Base-by-base conservation (phyloP, 352 stramenopile genomes). In the Pythium aristosporum region DNA sequence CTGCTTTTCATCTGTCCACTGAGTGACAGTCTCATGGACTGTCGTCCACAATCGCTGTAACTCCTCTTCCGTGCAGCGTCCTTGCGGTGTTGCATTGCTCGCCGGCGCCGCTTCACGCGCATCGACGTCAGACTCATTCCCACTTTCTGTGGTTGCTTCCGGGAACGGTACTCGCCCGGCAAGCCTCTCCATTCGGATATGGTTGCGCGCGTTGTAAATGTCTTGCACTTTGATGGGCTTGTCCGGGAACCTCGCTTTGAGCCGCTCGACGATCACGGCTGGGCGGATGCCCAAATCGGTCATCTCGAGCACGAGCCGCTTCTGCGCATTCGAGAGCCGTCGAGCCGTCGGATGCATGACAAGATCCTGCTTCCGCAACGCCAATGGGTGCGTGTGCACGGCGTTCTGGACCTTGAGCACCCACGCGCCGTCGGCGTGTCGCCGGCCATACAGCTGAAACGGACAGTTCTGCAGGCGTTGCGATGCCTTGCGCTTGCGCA, bases 141-240 rank as follows among this genome's bases (percentile, higher is more conserved):
- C 34, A 9, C 10, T 48, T 34, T 36, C 52, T 2, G 41, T 39
- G 13, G 4, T 20, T 32, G 51, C 55, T 20, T 65, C 64, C 3
- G 58, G 36, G 57, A 74, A 80, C n/a, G 75, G 67, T n/a, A 68
- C 63, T 8, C 75, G 62, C 0, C 72, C 72, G 18, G 72, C 75
- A 12, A 64, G 63, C 23, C 75, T 65, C 25, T 86, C 77, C 18
- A 65, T 65, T 0, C 71, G 70, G 32, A 85, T 80, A 49, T 69
- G 75, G 57, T 79, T 82, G 51, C 74, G 74, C 39, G 63, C 56
- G 60, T 86, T 83, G 72, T 83, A 86, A 36, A 86, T 76, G 59
- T 81, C 77, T 56, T 78, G 74, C 42, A 81, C 71, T 44, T 77
- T 78, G 43, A 85, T 61, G n/a, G 64, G 67, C 34, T 78, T 77